Conservation (phyloP, 345 rosid genomes). For the Salix udensis region DNA sequence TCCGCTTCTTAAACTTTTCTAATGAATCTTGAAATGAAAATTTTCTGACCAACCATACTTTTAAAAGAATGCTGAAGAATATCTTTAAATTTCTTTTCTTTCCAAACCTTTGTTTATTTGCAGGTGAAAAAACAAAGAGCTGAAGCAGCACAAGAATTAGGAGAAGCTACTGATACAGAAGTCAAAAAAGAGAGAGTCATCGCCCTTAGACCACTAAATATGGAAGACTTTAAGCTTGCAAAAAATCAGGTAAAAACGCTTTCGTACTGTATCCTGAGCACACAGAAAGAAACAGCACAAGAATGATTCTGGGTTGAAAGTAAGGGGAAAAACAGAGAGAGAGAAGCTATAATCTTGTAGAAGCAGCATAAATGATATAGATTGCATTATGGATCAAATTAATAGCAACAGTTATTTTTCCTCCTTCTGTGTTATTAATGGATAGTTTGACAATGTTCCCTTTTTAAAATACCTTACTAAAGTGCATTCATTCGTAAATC, state of each 20-base stretch:
- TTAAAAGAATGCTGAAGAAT: not conserved
- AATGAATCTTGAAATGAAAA: not conserved
- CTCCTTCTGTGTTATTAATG: not conserved
- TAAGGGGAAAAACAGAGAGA: not conserved
- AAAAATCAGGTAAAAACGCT: slow-evolving; percentile 58
- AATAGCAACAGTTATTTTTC: too few relatives aligned
- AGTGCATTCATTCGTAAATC: not conserved
- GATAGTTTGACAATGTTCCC: not conserved
- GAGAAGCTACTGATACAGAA: slow-evolving; percentile 16
- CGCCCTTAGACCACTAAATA: slow-evolving; percentile 64
- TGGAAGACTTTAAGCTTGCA: slow-evolving; percentile 73
- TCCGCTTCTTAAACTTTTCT: not conserved
- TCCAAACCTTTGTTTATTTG: too few relatives aligned
- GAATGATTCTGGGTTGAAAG: not conserved
- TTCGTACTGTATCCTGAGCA: not conserved
- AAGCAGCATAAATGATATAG: not conserved
- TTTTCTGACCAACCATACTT: not conserved
- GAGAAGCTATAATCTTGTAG: not conserved
- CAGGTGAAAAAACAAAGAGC: slow-evolving; percentile 62
- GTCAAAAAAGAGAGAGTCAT: slow-evolving; percentile 49
- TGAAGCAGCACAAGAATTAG: slow-evolving; percentile 30
- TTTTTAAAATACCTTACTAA: not conserved
- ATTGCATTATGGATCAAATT: not conserved
- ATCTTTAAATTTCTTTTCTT: not conserved
- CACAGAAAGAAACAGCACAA: not conserved